These are phyloP conservation scores for Tetradesmus obliquus DNA, from an alignment of 139 green algal species.

Conservation along the genomic window DNA sequence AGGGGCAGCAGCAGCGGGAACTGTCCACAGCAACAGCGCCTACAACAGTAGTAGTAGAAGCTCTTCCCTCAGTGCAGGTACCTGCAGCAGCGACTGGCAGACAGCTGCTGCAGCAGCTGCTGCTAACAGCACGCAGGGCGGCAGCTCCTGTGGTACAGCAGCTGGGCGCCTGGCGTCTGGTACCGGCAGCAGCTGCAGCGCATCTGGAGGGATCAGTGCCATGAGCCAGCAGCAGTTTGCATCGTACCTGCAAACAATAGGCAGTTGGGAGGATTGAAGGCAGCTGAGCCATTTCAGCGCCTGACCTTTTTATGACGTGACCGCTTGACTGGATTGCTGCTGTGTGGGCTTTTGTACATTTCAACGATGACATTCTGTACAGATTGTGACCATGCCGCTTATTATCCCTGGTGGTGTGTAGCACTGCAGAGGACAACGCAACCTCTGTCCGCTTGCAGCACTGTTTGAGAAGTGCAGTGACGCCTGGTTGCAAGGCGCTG, in stretches of 20 bases:
- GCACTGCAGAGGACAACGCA: neutral
- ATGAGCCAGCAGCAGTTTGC: constrained; percentile 8
- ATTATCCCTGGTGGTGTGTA: too few relatives aligned
- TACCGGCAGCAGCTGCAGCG: neutral
- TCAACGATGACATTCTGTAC: neutral
- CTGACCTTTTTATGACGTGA: neutral
- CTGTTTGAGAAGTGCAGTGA: too few relatives aligned
- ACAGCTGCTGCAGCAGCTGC: neutral
- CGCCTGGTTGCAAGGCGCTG: neutral
- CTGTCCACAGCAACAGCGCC: neutral
- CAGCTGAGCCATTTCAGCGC: neutral
- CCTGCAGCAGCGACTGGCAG: neutral
- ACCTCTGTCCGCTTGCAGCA: too few relatives aligned
- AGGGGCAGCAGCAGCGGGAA: neutral
- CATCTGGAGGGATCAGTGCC: neutral
- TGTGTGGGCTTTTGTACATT: neutral
- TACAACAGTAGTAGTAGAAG: neutral
- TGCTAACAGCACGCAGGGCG: neutral
- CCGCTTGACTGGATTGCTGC: neutral
- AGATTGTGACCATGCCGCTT: neutral
- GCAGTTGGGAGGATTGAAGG: constrained; percentile 36
- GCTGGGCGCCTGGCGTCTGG: neutral
- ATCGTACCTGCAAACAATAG: neutral
- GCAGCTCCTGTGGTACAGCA: neutral
- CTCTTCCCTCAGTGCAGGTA: too few relatives aligned